These are phyloP conservation scores for Penicillium corylophilum DNA, from an alignment of 2,329 filamentous ascomycete species.

Conservation along the genomic window DNA sequence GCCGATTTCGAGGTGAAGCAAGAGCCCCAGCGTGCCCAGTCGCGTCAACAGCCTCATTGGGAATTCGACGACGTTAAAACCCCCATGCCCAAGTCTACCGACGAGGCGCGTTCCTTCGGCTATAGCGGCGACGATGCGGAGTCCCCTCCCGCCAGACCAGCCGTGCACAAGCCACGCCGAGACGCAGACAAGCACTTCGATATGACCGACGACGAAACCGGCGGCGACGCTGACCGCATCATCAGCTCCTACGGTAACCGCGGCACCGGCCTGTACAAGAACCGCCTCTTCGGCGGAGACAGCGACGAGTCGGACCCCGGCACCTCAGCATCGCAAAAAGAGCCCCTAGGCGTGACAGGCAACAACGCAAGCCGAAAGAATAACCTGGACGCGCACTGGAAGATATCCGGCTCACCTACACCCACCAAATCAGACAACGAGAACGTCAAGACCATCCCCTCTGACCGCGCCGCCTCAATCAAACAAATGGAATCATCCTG, in stretches of 20 bases:
- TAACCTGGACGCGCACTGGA: constrained; percentile 76
- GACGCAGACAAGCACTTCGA: constrained; percentile 83
- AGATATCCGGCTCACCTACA: constrained; percentile 59
- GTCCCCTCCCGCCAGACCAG: constrained; percentile 51
- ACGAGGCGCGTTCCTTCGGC: constrained; percentile 71
- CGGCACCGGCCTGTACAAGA: constrained; percentile 71
- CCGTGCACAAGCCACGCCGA: constrained; percentile 67
- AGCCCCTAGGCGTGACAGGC: constrained; percentile 64
- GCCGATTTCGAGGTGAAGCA: constrained; percentile 28
- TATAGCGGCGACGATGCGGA: constrained; percentile 68
- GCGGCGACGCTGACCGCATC: constrained; percentile 39
- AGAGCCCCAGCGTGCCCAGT: constrained; percentile 27
- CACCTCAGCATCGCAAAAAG: constrained; percentile 27
- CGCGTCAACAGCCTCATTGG: constrained; percentile 71
- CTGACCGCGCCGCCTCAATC: constrained; percentile 66
- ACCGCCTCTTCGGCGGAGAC: constrained; percentile 66
- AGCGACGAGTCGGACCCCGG: constrained; percentile 56
- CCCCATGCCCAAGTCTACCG: constrained; percentile 60
- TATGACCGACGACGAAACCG: constrained; percentile 70
- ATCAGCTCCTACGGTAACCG: constrained; percentile 61
- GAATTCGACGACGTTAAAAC: constrained; percentile 85
- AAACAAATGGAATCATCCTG: constrained; percentile 69
- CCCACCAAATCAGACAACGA: constrained; percentile 40
- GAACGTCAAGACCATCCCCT: constrained; percentile 49
- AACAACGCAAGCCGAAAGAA: constrained; percentile 72